Evolutionary conservation across 441 rosid species (phyloP).

Genomic region (Euphorbia celastroides): DNA sequence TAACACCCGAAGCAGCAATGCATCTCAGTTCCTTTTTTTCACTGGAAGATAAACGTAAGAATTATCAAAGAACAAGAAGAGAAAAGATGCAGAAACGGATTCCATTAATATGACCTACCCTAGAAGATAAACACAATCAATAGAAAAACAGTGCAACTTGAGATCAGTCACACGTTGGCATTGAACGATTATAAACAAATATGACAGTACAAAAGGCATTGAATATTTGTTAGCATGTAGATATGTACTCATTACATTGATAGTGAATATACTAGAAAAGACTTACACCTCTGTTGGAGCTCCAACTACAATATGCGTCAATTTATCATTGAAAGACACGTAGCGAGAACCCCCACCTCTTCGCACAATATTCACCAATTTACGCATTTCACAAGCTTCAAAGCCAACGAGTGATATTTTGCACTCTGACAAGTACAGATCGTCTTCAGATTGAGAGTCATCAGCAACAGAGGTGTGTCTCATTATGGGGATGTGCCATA

Average conservation of each 20-base stretch:
- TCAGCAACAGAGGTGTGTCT: constrained; percentile 57
- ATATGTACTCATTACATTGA: constrained; percentile 10
- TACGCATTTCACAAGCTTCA: constrained; percentile 81
- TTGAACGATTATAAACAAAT: constrained; percentile 3
- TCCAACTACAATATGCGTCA: constrained; percentile 91
- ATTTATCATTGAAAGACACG: constrained; percentile 52
- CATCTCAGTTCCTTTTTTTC: constrained; percentile 81
- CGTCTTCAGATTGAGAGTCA: constrained; percentile 86
- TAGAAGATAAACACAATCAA: constrained; percentile 16
- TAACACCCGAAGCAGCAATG: constrained; percentile 82
- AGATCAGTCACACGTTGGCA: constrained; percentile 4
- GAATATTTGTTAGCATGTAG: background rate
- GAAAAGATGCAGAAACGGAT: constrained; percentile 9
- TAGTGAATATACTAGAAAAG: constrained; percentile 8
- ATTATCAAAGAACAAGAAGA: constrained; percentile 12
- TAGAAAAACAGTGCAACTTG: constrained; percentile 14
- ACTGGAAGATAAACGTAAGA: constrained; percentile 36
- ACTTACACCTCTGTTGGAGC: constrained; percentile 88
- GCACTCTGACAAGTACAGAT: constrained; percentile 90
- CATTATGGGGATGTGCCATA: constrained; percentile 33
- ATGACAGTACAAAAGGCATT: constrained; percentile 10
- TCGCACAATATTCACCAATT: constrained; percentile 70
- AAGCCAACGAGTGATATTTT: constrained; percentile 74
- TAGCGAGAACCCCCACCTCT: constrained; percentile 92
- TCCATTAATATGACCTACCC: constrained; percentile 10